Evolutionary conservation across 169 alveolate species (phyloP).

Genomic region (Babesia ovis): DNA sequence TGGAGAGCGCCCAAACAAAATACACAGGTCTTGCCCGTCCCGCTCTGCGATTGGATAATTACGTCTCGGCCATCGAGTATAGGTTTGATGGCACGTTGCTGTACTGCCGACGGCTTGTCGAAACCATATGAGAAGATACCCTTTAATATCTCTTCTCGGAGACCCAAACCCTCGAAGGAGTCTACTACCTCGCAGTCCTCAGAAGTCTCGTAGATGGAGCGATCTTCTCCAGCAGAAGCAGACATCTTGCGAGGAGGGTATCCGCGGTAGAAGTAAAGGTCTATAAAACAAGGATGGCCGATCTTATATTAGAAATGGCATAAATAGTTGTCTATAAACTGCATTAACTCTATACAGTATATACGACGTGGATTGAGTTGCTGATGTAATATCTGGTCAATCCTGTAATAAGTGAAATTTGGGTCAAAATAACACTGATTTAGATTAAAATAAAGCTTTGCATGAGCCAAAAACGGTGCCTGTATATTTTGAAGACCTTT

Average conservation of each 20-base stretch:
- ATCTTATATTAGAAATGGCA: too few species aligned
- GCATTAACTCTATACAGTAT: background rate
- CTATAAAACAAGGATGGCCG: too few species aligned
- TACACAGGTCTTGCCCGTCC: slow-evolving; percentile 99
- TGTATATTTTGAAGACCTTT: too few species aligned
- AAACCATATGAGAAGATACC: slow-evolving; percentile 98
- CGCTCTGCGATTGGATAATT: slow-evolving; percentile 95
- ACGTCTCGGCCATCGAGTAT: slow-evolving; percentile 96
- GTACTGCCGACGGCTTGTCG: slow-evolving; percentile 99
- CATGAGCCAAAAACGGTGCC: too few species aligned
- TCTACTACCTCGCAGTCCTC: slow-evolving; percentile 76
- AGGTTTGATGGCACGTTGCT: slow-evolving; percentile 98
- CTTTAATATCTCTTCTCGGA: slow-evolving; percentile 93
- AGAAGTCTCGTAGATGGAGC: slow-evolving; percentile 58
- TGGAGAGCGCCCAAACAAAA: slow-evolving; percentile 96
- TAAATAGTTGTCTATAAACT: background rate
- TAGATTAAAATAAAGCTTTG: too few species aligned
- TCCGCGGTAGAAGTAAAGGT: too few species aligned
- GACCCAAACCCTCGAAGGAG: slow-evolving; percentile 91
- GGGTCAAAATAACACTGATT: too few species aligned
- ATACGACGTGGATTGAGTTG: too few species aligned
- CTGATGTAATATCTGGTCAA: too few species aligned
- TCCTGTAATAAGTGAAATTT: too few species aligned
- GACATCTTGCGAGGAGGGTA: background rate
- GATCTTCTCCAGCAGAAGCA: slow-evolving; percentile 23